A percentile compares a stretch with the other conserved stretches of the same genome.
Conservation (phyloP, 192 early-diverging fungal species). For the Coemansia sp. region DNA sequence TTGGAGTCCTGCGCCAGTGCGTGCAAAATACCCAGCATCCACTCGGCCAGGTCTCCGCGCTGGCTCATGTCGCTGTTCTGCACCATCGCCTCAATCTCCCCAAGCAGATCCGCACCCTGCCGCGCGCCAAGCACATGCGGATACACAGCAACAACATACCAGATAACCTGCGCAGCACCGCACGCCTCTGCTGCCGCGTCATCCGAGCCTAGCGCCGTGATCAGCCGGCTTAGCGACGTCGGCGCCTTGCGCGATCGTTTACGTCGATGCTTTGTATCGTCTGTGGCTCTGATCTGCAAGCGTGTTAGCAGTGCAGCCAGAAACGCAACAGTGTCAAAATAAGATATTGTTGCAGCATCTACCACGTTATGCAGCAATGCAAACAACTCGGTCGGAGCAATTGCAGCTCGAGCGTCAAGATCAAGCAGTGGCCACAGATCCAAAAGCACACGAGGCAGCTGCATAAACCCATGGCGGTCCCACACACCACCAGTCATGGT, state of each 20-base stretch:
- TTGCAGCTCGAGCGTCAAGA: neutral
- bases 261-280: conserved; percentile 11
- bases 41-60: conserved; percentile 28
- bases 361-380: conserved; percentile 15
- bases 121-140: conserved; percentile 9
- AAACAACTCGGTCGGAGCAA: conserved; percentile 12
- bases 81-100: conserved; percentile 17
- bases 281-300: neutral
- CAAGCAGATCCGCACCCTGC: conserved; percentile 21
- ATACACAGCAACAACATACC: conserved; percentile 38
- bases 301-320: conserved; percentile 18
- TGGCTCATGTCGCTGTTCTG: conserved; percentile 31
- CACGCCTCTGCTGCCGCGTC: conserved; percentile 19
- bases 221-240: conserved; percentile 35
- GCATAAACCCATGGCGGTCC: conserved; percentile 46
- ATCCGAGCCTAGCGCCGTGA: conserved; percentile 20
- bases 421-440: conserved; percentile 26
- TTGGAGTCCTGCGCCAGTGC: conserved; percentile 2
- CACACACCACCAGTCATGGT: conserved; percentile 33
- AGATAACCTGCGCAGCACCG: conserved; percentile 46
- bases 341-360: conserved; percentile 26
- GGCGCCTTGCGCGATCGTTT: conserved; percentile 28
- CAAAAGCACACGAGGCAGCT: conserved; percentile 37
- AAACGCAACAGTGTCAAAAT: conserved; percentile 45
- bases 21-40: conserved; percentile 36